Evolutionary conservation across 2,329 filamentous ascomycete genomes (phyloP), one percentile per base, ranked within the genome.

Genomic region (Pleomassaria siparia): DNA sequence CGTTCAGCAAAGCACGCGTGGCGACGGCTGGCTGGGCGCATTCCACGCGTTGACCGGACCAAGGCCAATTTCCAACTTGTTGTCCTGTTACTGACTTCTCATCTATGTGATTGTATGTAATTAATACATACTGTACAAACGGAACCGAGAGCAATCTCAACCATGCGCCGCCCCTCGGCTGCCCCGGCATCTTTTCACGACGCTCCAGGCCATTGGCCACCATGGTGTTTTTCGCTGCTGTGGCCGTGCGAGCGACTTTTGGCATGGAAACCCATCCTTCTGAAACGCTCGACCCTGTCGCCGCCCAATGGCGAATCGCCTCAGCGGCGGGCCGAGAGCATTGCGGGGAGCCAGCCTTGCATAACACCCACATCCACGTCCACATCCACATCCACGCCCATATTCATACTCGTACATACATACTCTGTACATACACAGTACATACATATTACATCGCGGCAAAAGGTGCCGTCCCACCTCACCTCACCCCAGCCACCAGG

Each of bases 181-280:
- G 18, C 18, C 35, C 12, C 4, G 35, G 18, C 35, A n/a, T n/a
- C n/a, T n/a, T n/a, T n/a, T n/a, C n/a, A n/a, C n/a, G n/a, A n/a
- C n/a, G n/a, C n/a, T n/a, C n/a, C n/a, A n/a, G n/a, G n/a, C n/a
- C n/a, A n/a, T n/a, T 22, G 13, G 35, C 32, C 32, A 20, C 20
- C 35, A 9, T 24, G 35, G 35, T 24, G 35, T n/a, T n/a, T n/a
- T n/a, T n/a, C n/a, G n/a, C n/a, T n/a, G n/a, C n/a, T 37, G 35
- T 37, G 35, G 20, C 35, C 35, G 20, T 24, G 20, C 20, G 18
- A 3, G 21, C 13, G 35, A 12, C 13, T 46, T 25, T 60, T 56
- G 46, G 50, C 57, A 58, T 57, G 55, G 56, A 58, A 60, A 56
- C 59, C 52, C 58, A 47, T 50, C 20, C 54, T 43, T 35, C 47